These are phyloP conservation scores for Solanum dulcamara DNA, from an alignment of 257 asterid genomes.

Conservation along the genomic window DNA sequence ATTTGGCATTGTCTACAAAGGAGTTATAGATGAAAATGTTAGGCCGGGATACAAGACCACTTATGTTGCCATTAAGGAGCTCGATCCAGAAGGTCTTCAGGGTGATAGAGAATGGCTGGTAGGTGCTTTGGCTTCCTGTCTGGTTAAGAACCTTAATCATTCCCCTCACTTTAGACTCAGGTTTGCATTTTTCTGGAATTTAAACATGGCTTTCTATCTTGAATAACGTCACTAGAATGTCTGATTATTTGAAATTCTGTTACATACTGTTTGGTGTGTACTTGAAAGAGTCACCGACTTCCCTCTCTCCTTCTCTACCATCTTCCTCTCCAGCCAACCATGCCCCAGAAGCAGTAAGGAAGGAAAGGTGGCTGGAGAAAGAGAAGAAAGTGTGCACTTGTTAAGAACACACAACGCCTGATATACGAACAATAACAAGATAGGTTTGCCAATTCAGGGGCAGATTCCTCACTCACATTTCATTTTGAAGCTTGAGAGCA, in stretches of 20 bases:
- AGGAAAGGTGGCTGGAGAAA: neutral
- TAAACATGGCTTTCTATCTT: neutral
- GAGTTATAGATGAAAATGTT: conserved; percentile 60
- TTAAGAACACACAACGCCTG: neutral
- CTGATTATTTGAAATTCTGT: neutral
- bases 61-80: conserved; percentile 81
- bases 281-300: neutral
- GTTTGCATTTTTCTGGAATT: neutral
- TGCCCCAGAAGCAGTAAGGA: neutral
- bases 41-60: conserved; percentile 50
- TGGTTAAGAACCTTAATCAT: neutral
- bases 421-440: neutral
- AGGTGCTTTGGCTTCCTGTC: neutral
- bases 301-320: neutral
- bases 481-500: neutral
- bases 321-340: neutral
- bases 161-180: neutral
- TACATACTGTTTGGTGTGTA: neutral
- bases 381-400: neutral
- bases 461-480: neutral
- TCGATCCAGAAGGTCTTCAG: conserved; percentile 83
- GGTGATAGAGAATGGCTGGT: conserved; percentile 99
- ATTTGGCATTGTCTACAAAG: conserved; percentile 80
- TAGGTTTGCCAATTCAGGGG: neutral
- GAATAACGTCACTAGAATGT: neutral